These are phyloP conservation scores for Hypoxylon intermedium DNA, from an alignment of 495 filamentous ascomycete species.

Conservation along the genomic window DNA sequence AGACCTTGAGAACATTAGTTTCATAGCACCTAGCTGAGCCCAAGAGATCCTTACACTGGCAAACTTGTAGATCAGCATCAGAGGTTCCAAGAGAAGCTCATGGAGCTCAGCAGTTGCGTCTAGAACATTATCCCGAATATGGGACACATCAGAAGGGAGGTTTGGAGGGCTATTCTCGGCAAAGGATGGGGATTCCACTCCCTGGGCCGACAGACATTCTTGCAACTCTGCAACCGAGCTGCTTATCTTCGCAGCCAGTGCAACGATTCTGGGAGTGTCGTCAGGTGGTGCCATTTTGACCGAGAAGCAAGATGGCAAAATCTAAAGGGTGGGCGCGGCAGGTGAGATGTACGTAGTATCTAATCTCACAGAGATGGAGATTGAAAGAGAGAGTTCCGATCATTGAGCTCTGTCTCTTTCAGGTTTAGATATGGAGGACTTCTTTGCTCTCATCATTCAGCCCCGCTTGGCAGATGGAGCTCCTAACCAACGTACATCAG, in stretches of 20 bases:
- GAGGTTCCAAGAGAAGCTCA: slow-evolving; percentile 22
- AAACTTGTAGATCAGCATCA: slow-evolving; percentile 10
- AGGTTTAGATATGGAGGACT: slow-evolving; percentile 11
- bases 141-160: slow-evolving; percentile 7
- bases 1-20: slow-evolving; percentile 11
- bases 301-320: slow-evolving; percentile 7
- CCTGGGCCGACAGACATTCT: slow-evolving; percentile 16
- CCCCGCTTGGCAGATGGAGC: not conserved
- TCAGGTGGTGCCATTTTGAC: slow-evolving; percentile 16
- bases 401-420: slow-evolving; percentile 3
- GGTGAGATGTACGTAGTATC: slow-evolving; percentile 1
- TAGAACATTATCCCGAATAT: slow-evolving; percentile 19
- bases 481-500: not conserved
- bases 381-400: slow-evolving; percentile 14
- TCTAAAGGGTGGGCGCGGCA: not conserved
- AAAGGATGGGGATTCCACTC: slow-evolving; percentile 23
- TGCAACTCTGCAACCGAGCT: slow-evolving; percentile 20
- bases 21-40: slow-evolving; percentile 1
- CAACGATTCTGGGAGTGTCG: slow-evolving; percentile 11
- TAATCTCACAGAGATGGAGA: slow-evolving; percentile 10
- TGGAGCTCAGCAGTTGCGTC: slow-evolving; percentile 22
- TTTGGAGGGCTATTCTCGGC: slow-evolving; percentile 9
- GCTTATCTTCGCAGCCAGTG: slow-evolving; percentile 23
- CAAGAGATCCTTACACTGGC: slow-evolving; percentile 4
- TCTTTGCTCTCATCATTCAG: slow-evolving; percentile 8